Evolutionary conservation across 2,329 filamentous ascomycete species (phyloP), one percentile per base, ranked within the genome.

Genomic region (Didymella pinodella): DNA sequence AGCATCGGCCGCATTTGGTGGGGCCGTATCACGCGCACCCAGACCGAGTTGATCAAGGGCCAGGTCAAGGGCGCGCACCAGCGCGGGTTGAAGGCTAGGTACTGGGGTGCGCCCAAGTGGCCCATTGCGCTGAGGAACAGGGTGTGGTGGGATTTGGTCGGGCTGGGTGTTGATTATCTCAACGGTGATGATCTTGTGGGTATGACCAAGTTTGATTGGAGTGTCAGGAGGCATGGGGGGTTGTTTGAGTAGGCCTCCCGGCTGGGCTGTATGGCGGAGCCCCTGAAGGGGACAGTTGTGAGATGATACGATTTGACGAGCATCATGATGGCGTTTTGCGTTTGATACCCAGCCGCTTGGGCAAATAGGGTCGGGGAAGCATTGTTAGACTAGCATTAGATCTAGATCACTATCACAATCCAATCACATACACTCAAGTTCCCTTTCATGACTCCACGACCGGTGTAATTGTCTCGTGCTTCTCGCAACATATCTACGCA

Each of bases 61-160:
- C 85, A 87, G 67, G 81, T 87, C 40, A 74, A 75, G 0, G 80
- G 78, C 7, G 85, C 85, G 4, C 80, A 85, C 53, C 67, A 74
- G 2, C 75, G 80, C 10, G 85, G 85, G 0, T 68, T 88, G 43
- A 85, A 85, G 64, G 81, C 81, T 1, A 72, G 85, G 47, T 88
- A 87, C 64, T 87, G 85, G 85, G 78, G 79, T 25, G 79, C 84
- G 11, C 85, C 85, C 0, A 75, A 69, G 52, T 87, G 85, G 85
- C 85, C 85, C 1, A 72, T 81, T 5, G 79, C 79, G 40, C 63
- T 85, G 69, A 73, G 85, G 44, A 84, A 86, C 65, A 78, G 81
- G 49, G 71, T 87, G 16, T 87, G 85, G 85, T 76, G 78, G 7
- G 74, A 84, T 20, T 68, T 87, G 18, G 79, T 83, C 11, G 73